phyloP scores from a whole-genome alignment of 2,329 filamentous ascomycete genomes.

The Aspergillus latus region DNA sequence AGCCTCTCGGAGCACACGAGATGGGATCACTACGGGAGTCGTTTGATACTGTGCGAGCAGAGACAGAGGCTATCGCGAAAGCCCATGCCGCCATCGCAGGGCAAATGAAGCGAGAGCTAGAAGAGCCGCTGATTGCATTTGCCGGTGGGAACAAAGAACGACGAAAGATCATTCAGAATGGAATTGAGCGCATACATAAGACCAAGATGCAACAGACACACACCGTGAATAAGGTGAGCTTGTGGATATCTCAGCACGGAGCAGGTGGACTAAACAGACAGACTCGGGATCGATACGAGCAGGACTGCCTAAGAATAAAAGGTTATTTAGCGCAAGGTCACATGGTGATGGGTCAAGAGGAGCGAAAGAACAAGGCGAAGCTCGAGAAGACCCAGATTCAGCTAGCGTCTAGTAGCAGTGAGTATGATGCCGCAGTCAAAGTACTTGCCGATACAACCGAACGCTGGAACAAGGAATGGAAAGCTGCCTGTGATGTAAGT shows the following conservation, averaged over 20 bases:
- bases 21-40: constrained; percentile 78
- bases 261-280: constrained; percentile 33
- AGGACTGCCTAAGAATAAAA: constrained; percentile 97
- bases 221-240: constrained; percentile 79
- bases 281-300: constrained; percentile 92
- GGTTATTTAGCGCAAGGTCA: constrained; percentile 97
- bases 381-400: constrained; percentile 98
- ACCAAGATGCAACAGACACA: constrained; percentile 89
- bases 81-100: constrained; percentile 84
- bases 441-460: constrained; percentile 90
- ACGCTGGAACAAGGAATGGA: constrained; percentile 98
- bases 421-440: constrained; percentile 93
- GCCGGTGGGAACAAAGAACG: constrained; percentile 94
- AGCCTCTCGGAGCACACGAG: constrained; percentile 85
- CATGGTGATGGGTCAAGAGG: constrained; percentile 99
- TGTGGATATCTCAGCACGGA: neutral
- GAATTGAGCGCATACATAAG: constrained; percentile 92
- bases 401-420: constrained; percentile 82
- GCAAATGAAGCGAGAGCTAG: constrained; percentile 95
- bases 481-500: constrained; percentile 76
- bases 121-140: constrained; percentile 90
- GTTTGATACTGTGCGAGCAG: constrained; percentile 81
- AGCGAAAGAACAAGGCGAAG: constrained; percentile 98
- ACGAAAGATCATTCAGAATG: constrained; percentile 91
- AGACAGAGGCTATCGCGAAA: constrained; percentile 91